Base-by-base conservation (phyloP, 2,329 filamentous ascomycete species). In the Verruconis gallopava region DNA sequence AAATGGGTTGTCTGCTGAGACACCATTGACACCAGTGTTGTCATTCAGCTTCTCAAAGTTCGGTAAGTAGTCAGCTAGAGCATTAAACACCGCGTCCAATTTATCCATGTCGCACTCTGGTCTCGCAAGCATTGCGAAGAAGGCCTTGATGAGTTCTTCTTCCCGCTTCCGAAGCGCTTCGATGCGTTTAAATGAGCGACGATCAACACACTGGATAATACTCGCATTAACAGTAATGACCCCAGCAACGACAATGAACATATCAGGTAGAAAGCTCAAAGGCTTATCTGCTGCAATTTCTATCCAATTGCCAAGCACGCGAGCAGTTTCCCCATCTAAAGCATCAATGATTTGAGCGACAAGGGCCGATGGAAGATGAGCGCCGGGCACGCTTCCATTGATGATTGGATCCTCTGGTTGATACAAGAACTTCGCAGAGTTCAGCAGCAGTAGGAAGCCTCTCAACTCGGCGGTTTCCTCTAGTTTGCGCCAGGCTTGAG, bases 161-260 rank as follows among this genome's bases (percentile, higher is more conserved):
- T 53, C 46, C 20, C 51, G 51, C 14, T 46, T 43, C 20, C 50
- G 49, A 18, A 64, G 47, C 12, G 54, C 49, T n/a, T 45, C 45
- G 22, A 51, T 47, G 25, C 52, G 51, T 17, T 49, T 45, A 5
- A 18, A 35, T 42, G 62, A 55, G 30, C 37, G 21, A 6, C 32
- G 18, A 13, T 40, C 44, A 22, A 53, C 50, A 5, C 59, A 44
- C 20, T 47, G 46, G n/a, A 38, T 38, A 5, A 53, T 47, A 11
- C 53, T 54, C 18, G 48, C 50, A 28, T 56, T 51, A 25, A 66
- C 56, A 15, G 69, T 57, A 50, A 66, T 70, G 36, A 70, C 59
- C n/a, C 64, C 68, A 4, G 58, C 56, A n/a, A 71, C 43, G 21
- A 69, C 61, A 28, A 68, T 67, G 47, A 72, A 52, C 51, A 70